Conservation (phyloP, 306 rosid genomes). For the Notholithocarpus densiflorus region DNA sequence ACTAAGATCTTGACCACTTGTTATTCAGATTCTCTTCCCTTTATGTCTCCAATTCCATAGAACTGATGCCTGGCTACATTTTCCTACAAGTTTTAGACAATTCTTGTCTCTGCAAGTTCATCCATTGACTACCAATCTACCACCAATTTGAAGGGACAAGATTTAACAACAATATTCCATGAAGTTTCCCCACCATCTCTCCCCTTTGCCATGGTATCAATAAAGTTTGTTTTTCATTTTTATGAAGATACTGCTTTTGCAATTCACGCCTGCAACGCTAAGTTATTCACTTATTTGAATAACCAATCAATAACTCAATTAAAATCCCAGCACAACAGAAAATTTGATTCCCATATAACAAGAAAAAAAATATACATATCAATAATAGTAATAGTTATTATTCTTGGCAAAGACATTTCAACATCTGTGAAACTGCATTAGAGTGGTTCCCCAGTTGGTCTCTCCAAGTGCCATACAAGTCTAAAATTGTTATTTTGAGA, state of each 20-base stretch:
- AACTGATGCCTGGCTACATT: neutral
- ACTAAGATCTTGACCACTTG: neutral
- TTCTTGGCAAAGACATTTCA: neutral
- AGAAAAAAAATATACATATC: no score
- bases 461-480: neutral
- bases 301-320: neutral
- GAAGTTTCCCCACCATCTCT: neutral
- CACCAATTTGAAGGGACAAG: neutral
- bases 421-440: neutral
- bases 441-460: neutral
- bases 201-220: neutral
- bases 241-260: neutral
- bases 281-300: neutral
- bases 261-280: neutral
- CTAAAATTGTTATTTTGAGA: neutral
- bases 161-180: neutral
- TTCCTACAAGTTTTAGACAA: neutral
- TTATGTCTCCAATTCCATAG: neutral
- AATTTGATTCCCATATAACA: neutral
- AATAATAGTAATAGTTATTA: no score
- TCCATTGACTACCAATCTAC: neutral
- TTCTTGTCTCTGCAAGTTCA: neutral
- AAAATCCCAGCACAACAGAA: neutral
- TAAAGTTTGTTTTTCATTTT: neutral
- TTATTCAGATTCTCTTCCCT: neutral